A percentile compares a stretch with the other conserved stretches of the same genome.
Evolutionary conservation across 1,284 basidiomycete species (phyloP).

Genomic region (Bjerkandera adusta): DNA sequence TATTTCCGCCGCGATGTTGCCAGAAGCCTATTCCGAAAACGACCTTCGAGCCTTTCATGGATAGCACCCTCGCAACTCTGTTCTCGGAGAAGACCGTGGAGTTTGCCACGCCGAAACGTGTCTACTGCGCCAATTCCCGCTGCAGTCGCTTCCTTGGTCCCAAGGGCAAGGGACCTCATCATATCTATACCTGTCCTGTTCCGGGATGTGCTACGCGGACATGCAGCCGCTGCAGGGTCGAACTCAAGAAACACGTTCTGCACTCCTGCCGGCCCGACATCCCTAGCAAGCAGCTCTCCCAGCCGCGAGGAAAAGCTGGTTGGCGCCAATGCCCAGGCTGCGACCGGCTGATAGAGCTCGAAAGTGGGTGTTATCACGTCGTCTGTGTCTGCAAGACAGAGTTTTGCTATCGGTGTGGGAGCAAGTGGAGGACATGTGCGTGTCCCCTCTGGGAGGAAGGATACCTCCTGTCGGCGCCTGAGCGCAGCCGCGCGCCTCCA

Average conservation of each 20-base stretch:
- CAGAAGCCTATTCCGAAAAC: slow-evolving; percentile 25
- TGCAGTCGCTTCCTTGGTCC: slow-evolving; percentile 37
- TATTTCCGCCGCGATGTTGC: slow-evolving; percentile 37
- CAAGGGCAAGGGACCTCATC: slow-evolving; percentile 12
- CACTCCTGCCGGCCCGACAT: slow-evolving; percentile 20
- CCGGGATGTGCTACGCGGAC: slow-evolving; percentile 22
- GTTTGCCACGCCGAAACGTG: slow-evolving; percentile 29
- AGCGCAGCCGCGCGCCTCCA: not conserved
- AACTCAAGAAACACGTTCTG: slow-evolving; percentile 14
- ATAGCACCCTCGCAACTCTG: slow-evolving; percentile 15
- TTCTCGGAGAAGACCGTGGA: slow-evolving; percentile 29
- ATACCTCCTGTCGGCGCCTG: not conserved
- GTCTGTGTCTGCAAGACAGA: slow-evolving; percentile 17
- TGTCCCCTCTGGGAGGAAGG: slow-evolving; percentile 16
- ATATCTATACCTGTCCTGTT: slow-evolving; percentile 16
- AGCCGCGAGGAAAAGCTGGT: not conserved
- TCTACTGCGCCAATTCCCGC: slow-evolving; percentile 34
- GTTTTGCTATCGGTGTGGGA: slow-evolving; percentile 16
- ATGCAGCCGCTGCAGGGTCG: slow-evolving; percentile 24
- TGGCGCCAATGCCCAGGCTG: slow-evolving; percentile 18
- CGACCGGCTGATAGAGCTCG: slow-evolving; percentile 13
- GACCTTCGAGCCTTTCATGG: slow-evolving; percentile 25
- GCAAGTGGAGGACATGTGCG: slow-evolving; percentile 15
- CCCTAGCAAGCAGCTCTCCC: not conserved
- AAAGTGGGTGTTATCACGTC: slow-evolving; percentile 16